Conservation (phyloP, 176 grass and related monocot species). For the Lolium multiflorum region DNA sequence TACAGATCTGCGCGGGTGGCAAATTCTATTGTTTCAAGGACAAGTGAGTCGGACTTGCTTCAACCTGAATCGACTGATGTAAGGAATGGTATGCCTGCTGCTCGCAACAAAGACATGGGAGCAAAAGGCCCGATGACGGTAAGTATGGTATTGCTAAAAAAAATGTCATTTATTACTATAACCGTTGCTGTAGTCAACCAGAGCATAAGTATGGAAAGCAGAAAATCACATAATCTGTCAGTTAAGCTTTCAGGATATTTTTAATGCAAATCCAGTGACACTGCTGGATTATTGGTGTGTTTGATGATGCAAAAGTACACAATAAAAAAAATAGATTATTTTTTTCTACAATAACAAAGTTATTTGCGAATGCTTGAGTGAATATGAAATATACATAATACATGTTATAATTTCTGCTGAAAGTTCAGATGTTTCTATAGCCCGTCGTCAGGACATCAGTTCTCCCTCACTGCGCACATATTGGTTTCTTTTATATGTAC, state of each 20-base stretch:
- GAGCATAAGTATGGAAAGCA: background rate
- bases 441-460: background rate
- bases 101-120: conserved; percentile 50
- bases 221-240: background rate
- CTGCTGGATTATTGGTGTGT: background rate
- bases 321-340: background rate
- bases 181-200: background rate
- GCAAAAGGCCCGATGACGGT: conserved; percentile 45
- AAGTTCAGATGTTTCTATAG: conserved; percentile 15
- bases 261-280: background rate
- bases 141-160: conserved; percentile 29
- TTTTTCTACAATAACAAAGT: background rate
- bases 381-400: background rate
- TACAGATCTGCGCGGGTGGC: conserved; percentile 49
- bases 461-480: background rate
- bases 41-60: conserved; percentile 47
- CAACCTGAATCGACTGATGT: conserved; percentile 36
- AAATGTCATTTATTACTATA: background rate
- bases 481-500: background rate
- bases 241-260: background rate
- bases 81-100: conserved; percentile 38
- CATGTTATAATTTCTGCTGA: background rate
- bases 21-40: conserved; percentile 47
- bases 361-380: conserved; percentile 6
- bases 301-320: background rate